phyloP scores from a whole-genome alignment of 2,329 filamentous ascomycete species.

The Penicillium sp. region DNA sequence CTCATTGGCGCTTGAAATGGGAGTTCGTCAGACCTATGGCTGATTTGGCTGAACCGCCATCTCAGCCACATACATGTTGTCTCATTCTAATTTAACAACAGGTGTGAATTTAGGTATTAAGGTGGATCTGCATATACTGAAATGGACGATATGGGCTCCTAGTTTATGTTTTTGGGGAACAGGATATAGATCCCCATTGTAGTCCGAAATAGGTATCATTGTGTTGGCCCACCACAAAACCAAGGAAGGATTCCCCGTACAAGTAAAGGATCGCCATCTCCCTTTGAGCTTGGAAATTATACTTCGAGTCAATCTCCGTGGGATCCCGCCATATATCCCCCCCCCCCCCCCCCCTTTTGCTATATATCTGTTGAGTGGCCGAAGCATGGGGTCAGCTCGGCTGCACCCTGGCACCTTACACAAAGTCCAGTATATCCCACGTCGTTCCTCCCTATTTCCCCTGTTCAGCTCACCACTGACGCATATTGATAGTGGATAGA shows the following conservation, averaged over 20 bases:
- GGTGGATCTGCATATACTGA: not conserved
- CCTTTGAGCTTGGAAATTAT: not conserved
- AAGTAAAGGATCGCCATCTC: conserved; percentile 3
- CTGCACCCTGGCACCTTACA: not conserved
- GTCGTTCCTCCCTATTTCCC: not conserved
- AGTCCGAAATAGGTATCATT: not conserved
- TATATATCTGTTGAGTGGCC: not conserved
- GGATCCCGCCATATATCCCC: not conserved
- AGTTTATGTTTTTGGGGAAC: not conserved
- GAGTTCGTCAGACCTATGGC: not conserved
- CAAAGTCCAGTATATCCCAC: not conserved
- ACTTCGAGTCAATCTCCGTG: not conserved
- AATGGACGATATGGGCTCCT: not conserved
- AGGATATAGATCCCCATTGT: not conserved
- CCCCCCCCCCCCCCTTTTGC: not conserved
- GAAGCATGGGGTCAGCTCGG: not conserved
- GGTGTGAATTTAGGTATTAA: not conserved
- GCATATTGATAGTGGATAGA: not conserved
- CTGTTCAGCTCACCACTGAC: not conserved
- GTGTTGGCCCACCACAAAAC: not conserved
- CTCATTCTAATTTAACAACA: not conserved
- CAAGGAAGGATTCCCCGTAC: not conserved
- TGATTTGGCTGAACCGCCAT: not conserved
- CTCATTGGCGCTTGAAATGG: not conserved
- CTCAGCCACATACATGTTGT: conserved; percentile 2